A percentile compares a stretch with the other conserved stretches of the same genome.
Conservation (phyloP, 2,329 filamentous ascomycete species). For the Fusarium neocosmosporiellum region DNA sequence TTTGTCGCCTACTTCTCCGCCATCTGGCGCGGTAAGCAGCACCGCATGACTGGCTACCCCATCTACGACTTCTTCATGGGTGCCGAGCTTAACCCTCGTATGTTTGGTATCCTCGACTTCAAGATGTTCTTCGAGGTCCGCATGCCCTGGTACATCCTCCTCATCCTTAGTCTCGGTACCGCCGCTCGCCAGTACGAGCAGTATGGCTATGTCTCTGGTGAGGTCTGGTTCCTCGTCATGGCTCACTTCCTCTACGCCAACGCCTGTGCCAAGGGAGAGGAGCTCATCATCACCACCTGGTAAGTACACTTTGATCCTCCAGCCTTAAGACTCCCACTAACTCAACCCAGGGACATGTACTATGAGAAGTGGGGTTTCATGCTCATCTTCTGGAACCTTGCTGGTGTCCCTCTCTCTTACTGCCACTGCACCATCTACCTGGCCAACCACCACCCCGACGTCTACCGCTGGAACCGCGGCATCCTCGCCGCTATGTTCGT, state of each 20-base stretch:
- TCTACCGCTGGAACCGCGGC: constrained; percentile 80
- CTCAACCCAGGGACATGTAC: constrained; percentile 79
- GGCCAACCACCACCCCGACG: constrained; percentile 81
- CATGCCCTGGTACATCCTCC: constrained; percentile 91
- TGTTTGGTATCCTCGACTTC: constrained; percentile 89
- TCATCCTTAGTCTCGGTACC: constrained; percentile 80
- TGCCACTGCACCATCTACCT: constrained; percentile 94
- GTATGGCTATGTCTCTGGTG: constrained; percentile 87
- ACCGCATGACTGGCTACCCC: constrained; percentile 89
- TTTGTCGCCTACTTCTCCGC: constrained; percentile 90
- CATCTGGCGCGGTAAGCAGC: constrained; percentile 80
- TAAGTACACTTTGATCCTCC: constrained; percentile 34
- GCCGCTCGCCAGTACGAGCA: constrained; percentile 85
- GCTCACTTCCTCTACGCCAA: constrained; percentile 94
- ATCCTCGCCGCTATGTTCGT: constrained; percentile 73
- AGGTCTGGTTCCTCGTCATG: constrained; percentile 86
- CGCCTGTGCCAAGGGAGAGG: constrained; percentile 91
- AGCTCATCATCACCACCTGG: constrained; percentile 89
- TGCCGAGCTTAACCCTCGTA: constrained; percentile 86
- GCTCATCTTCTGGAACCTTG: constrained; percentile 98
- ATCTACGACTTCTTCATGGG: constrained; percentile 97
- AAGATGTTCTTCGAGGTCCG: constrained; percentile 98
- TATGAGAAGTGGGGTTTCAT: constrained; percentile 98
- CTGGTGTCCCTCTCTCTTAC: constrained; percentile 90
- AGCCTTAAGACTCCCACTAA: background rate